Evolutionary conservation across 352 stramenopile genomes (phyloP).

Genomic region (Plasmopara viticola): DNA sequence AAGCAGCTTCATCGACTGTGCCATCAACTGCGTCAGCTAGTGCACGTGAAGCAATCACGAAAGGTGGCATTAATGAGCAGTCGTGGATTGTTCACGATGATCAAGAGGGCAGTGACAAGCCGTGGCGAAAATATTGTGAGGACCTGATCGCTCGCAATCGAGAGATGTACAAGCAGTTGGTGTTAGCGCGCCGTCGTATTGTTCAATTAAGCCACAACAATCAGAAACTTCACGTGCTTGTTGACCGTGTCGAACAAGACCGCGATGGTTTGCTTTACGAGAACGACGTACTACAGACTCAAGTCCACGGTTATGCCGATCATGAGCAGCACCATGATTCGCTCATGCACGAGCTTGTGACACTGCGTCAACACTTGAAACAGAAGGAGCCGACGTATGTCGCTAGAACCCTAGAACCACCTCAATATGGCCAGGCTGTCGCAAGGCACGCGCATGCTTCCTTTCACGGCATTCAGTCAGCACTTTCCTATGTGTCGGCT

Average conservation of each 20-base stretch:
- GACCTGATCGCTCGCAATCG: conserved; percentile 66
- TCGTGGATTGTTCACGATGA: conserved; percentile 10
- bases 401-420: conserved; percentile 1
- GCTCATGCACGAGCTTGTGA: conserved; percentile 51
- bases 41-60: conserved; percentile 9
- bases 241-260: conserved; percentile 80
- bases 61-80: conserved; percentile 16
- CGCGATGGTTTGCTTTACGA: conserved; percentile 75
- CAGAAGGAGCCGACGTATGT: conserved; percentile 21
- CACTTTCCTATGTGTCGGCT: conserved; percentile 22
- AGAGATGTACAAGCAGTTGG: conserved; percentile 72
- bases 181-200: conserved; percentile 50
- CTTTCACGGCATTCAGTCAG: conserved; percentile 25
- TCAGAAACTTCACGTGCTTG: conserved; percentile 74
- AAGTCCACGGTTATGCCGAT: conserved; percentile 62
- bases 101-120: conserved; percentile 29
- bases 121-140: conserved; percentile 70
- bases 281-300: conserved; percentile 73
- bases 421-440: conserved; percentile 6
- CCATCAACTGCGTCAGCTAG: conserved; percentile 8
- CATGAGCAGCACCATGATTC: conserved; percentile 64
- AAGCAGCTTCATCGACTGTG: conserved; percentile 14
- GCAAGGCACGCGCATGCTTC: background rate
- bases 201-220: conserved; percentile 74
- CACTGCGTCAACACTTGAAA: conserved; percentile 38